Percentiles rank a stretch among this genome's conserved stretches.
These are phyloP conservation scores for Fusarium nurragi DNA, from an alignment of 2,329 filamentous ascomycete genomes.

Conservation along the genomic window DNA sequence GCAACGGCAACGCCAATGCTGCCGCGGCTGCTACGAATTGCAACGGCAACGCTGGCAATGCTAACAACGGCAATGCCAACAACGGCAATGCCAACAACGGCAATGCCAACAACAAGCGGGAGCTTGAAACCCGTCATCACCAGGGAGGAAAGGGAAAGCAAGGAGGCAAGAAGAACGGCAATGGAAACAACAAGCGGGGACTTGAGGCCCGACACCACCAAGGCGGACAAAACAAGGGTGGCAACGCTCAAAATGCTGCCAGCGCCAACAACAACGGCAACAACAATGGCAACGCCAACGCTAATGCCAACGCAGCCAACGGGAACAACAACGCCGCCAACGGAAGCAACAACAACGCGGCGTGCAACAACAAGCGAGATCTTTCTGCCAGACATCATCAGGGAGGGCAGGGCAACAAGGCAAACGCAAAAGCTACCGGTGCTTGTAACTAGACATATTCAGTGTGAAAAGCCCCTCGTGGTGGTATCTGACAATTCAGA, in stretches of 20 bases:
- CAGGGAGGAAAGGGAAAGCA: background rate
- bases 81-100: background rate
- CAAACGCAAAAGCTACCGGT: constrained; percentile 1
- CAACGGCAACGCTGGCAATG: background rate
- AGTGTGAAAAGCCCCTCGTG: too few relatives aligned
- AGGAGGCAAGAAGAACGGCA: background rate
- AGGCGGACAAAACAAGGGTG: background rate
- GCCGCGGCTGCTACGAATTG: background rate
- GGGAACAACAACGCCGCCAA: background rate
- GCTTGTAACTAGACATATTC: constrained; percentile 6
- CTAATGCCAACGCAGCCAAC: background rate
- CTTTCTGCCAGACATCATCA: constrained; percentile 11
- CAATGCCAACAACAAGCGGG: background rate
- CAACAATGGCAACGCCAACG: background rate
- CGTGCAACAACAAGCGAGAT: constrained; percentile 6
- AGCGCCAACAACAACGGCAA: background rate
- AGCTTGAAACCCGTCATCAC: background rate
- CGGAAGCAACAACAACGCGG: background rate
- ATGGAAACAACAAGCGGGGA: background rate
- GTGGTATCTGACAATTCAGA: background rate
- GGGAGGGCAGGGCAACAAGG: background rate
- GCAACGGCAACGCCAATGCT: background rate
- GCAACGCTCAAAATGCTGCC: background rate
- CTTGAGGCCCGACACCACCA: background rate
- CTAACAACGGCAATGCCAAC: background rate